Conservation (phyloP, 805 yeast species). For the Naumovozyma castellii region DNA sequence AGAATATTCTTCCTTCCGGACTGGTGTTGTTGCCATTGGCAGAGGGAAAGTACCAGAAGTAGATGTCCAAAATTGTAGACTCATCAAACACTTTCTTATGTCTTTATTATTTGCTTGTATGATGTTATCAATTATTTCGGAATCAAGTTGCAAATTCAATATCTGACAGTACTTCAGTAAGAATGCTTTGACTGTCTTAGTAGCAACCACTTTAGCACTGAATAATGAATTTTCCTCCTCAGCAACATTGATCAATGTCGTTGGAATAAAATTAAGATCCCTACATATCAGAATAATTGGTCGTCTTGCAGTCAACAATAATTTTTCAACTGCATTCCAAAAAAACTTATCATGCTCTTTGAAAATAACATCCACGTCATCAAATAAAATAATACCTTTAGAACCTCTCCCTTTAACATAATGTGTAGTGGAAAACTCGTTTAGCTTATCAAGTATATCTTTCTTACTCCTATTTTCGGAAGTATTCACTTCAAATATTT, state of each 20-base stretch:
- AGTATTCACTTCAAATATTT: slow-evolving; percentile 73
- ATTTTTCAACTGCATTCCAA: slow-evolving; percentile 62
- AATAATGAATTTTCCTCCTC: slow-evolving; percentile 34
- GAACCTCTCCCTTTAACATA: slow-evolving; percentile 45
- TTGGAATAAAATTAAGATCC: slow-evolving; percentile 40
- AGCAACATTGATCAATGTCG: slow-evolving; percentile 37
- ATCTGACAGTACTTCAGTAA: slow-evolving; percentile 23
- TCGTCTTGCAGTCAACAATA: slow-evolving; percentile 51
- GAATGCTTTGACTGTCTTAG: slow-evolving; percentile 28
- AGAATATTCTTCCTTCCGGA: neutral
- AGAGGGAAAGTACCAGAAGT: slow-evolving; percentile 6
- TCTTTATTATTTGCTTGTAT: slow-evolving; percentile 30
- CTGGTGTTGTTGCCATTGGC: neutral
- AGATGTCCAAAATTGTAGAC: slow-evolving; percentile 32
- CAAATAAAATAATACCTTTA: slow-evolving; percentile 68
- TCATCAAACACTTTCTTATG: slow-evolving; percentile 38
- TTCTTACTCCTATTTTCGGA: slow-evolving; percentile 65
- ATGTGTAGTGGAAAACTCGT: slow-evolving; percentile 78
- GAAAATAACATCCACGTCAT: slow-evolving; percentile 76
- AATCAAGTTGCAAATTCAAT: slow-evolving; percentile 29
- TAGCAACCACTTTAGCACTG: slow-evolving; percentile 20
- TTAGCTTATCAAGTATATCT: slow-evolving; percentile 54
- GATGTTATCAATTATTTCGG: slow-evolving; percentile 24
- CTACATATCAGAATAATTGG: slow-evolving; percentile 65
- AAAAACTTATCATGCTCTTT: slow-evolving; percentile 68